Evolutionary conservation across 495 filamentous ascomycete genomes (phyloP).

Genomic region (Penicillium psychrofluorescens): DNA sequence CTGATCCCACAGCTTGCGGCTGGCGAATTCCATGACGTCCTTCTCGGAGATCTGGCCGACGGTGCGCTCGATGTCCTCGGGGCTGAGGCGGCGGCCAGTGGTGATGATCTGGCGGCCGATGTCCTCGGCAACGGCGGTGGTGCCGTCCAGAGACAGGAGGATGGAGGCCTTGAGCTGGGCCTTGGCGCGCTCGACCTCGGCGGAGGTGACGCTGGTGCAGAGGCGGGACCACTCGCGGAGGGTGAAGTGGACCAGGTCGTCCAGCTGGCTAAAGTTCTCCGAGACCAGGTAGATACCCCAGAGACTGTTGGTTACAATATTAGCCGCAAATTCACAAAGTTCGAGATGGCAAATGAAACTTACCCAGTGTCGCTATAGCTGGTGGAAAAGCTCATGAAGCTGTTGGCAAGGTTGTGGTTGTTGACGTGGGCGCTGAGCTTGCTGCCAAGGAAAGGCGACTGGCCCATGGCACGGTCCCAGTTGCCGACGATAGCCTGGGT

Average conservation of each 20-base stretch:
- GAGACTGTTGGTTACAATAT: constrained; percentile 51
- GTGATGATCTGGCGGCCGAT: constrained; percentile 98
- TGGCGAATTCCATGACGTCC: constrained; percentile 93
- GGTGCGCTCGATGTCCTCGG: constrained; percentile 88
- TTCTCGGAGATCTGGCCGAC: constrained; percentile 87
- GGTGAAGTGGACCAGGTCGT: constrained; percentile 96
- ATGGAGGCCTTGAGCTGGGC: constrained; percentile 98
- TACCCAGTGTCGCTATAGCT: constrained; percentile 99
- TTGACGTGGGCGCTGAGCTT: constrained; percentile 91
- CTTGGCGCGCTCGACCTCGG: constrained; percentile 97
- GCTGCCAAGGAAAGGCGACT: constrained; percentile 91
- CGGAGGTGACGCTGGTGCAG: constrained; percentile 72
- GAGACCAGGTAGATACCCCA: constrained; percentile 99
- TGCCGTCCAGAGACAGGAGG: constrained; percentile 92
- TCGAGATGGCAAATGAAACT: constrained; percentile 14
- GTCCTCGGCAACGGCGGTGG: constrained; percentile 94
- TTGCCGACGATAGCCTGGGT: constrained; percentile 98
- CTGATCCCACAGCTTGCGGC: constrained; percentile 90
- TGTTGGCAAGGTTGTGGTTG: constrained; percentile 91
- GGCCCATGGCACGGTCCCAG: constrained; percentile 98
- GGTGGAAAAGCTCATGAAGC: constrained; percentile 99
- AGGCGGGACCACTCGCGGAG: constrained; percentile 97
- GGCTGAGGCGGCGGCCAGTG: constrained; percentile 81
- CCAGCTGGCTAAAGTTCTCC: constrained; percentile 76
- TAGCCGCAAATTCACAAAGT: not conserved